These are phyloP conservation scores for Extremus antarcticus DNA, from an alignment of 495 filamentous ascomycete species.

Conservation along the genomic window DNA sequence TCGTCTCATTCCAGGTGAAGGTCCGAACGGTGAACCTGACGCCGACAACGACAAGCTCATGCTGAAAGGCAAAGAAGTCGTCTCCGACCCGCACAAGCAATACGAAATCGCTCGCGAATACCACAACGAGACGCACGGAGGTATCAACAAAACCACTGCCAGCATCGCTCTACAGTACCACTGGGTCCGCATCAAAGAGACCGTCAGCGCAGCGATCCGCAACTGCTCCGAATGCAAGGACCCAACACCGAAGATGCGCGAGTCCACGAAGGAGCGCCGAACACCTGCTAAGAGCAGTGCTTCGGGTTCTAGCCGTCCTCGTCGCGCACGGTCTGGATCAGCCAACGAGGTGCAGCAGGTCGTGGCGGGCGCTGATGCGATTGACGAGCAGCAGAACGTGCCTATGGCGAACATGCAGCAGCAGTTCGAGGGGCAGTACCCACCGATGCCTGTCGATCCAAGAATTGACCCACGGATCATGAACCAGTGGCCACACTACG, in stretches of 20 bases:
- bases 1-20: slow-evolving; percentile 50
- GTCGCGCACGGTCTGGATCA: neutral
- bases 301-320: neutral
- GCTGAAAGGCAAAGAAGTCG: slow-evolving; percentile 96
- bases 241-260: slow-evolving; percentile 2
- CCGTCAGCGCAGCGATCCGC: slow-evolving; percentile 84
- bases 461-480: slow-evolving; percentile 20
- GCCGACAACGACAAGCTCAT: slow-evolving; percentile 60
- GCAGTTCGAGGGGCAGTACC: slow-evolving; percentile 4
- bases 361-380: neutral
- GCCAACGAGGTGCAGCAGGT: neutral
- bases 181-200: slow-evolving; percentile 99
- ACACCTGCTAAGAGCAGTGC: neutral
- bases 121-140: slow-evolving; percentile 71
- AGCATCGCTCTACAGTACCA: slow-evolving; percentile 89
- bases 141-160: slow-evolving; percentile 97
- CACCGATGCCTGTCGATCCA: slow-evolving; percentile 20
- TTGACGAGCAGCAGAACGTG: slow-evolving; percentile 1
- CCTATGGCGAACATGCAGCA: slow-evolving; percentile 17
- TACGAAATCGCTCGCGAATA: slow-evolving; percentile 75
- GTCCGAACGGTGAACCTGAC: slow-evolving; percentile 30
- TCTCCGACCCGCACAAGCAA: slow-evolving; percentile 81
- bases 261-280: neutral
- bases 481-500: slow-evolving; percentile 1
- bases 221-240: slow-evolving; percentile 67